phyloP scores from a whole-genome alignment of 2,329 filamentous ascomycete species.

The Alternaria sp. region DNA sequence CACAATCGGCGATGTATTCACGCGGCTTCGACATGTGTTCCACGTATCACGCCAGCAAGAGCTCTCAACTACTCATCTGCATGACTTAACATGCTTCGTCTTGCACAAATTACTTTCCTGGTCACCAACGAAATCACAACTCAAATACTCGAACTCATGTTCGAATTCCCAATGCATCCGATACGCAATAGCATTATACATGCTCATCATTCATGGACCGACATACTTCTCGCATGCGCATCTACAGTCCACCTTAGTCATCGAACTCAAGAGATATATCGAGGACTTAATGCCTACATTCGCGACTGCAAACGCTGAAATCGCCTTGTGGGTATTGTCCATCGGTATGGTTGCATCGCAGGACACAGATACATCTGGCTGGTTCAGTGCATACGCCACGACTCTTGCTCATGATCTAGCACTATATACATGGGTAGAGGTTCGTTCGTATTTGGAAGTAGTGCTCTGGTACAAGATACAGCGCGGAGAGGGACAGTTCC shows the following conservation, averaged over 20 bases:
- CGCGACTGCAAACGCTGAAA: not conserved
- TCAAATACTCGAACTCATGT: conserved; percentile 15
- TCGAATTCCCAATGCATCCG: conserved; percentile 46
- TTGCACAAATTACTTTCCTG: conserved; percentile 57
- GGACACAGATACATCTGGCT: not conserved
- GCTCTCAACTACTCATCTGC: conserved; percentile 54
- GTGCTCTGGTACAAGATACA: not conserved
- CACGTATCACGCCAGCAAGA: conserved; percentile 34
- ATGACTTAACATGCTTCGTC: conserved; percentile 63
- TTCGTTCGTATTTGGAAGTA: not conserved
- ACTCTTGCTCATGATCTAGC: not conserved
- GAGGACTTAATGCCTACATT: not conserved
- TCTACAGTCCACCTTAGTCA: conserved; percentile 19
- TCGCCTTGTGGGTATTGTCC: conserved; percentile 1
- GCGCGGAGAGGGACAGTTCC: not conserved
- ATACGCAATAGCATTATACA: conserved; percentile 57
- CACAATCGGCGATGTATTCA: conserved; percentile 48
- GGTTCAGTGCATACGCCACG: not conserved
- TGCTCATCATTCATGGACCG: conserved; percentile 61
- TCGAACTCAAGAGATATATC: conserved; percentile 18
- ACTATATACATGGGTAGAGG: not conserved
- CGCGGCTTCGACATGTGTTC: conserved; percentile 55
- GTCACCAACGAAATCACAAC: not conserved
- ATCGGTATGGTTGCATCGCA: conserved; percentile 6
- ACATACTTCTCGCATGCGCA: conserved; percentile 62